Percentiles rank a stretch among this genome's conserved stretches.
phyloP scores from a whole-genome alignment of 2,329 filamentous ascomycete species.

The Paecilomyces niveus region DNA sequence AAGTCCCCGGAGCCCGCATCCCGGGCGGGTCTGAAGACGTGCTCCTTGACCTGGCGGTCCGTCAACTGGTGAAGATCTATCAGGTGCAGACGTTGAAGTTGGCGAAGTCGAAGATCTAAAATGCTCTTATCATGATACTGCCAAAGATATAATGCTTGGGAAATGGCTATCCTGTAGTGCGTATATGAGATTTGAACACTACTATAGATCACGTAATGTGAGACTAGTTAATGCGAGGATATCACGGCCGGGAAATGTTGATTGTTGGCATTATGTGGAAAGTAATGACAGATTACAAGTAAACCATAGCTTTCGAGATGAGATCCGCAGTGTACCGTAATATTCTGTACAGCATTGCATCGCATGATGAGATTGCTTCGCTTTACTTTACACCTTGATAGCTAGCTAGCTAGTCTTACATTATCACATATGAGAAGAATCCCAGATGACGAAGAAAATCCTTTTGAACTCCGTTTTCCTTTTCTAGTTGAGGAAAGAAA shows the following conservation, averaged over 20 bases:
- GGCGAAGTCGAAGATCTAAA: slow-evolving; percentile 12
- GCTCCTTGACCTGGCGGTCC: slow-evolving; percentile 60
- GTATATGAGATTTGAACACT: no score
- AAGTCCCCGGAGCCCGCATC: slow-evolving; percentile 56
- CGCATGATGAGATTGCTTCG: neutral
- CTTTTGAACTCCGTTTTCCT: neutral
- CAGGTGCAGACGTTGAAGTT: slow-evolving; percentile 26
- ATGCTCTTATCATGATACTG: no score
- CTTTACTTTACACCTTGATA: neutral
- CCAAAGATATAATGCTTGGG: neutral
- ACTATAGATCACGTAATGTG: no score
- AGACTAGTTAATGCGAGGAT: no score
- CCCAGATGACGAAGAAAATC: neutral
- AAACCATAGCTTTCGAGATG: no score
- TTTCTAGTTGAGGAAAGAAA: neutral
- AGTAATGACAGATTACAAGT: no score
- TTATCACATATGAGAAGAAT: neutral
- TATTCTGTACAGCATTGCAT: neutral
- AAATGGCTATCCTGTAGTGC: no score
- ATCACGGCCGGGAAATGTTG: no score
- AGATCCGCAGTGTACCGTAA: neutral
- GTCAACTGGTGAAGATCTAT: slow-evolving; percentile 66
- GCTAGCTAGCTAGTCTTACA: neutral
- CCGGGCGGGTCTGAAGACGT: slow-evolving; percentile 68
- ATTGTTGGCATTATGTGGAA: no score